Conservation (phyloP, 306 rosid genomes). For the Prunus mume region DNA sequence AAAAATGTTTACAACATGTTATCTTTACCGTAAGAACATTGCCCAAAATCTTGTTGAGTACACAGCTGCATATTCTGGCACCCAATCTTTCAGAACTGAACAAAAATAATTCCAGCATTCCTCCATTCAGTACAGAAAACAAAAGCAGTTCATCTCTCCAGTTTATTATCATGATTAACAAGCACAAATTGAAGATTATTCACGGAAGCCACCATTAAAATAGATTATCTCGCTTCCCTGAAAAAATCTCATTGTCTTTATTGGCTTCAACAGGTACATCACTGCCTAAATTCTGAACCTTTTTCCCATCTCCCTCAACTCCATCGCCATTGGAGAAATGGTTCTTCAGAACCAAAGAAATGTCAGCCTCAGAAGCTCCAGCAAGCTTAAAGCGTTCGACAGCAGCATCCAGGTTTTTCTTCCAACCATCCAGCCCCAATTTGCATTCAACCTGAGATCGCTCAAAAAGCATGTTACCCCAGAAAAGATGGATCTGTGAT, state of each 20-base stretch:
- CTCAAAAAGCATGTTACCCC: slow-evolving; percentile 98
- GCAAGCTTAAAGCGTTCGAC: slow-evolving; percentile 87
- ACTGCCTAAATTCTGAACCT: slow-evolving; percentile 27
- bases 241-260: slow-evolving; percentile 26
- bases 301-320: slow-evolving; percentile 52
- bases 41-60: slow-evolving; percentile 22
- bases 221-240: slow-evolving; percentile 22
- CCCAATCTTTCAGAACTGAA: slow-evolving; percentile 32
- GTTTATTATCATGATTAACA: slow-evolving; percentile 11
- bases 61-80: slow-evolving; percentile 31
- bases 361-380: slow-evolving; percentile 89
- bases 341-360: slow-evolving; percentile 77
- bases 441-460: slow-evolving; percentile 95
- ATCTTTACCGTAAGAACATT: slow-evolving; percentile 25
- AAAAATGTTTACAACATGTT: slow-evolving; percentile 37
- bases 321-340: slow-evolving; percentile 77
- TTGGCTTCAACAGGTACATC: slow-evolving; percentile 31
- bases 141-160: slow-evolving; percentile 29
- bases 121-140: slow-evolving; percentile 19
- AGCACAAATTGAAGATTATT: slow-evolving; percentile 12
- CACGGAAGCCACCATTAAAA: slow-evolving; percentile 23
- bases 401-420: slow-evolving; percentile 75
- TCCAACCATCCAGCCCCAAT: slow-evolving; percentile 71
- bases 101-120: slow-evolving; percentile 29
- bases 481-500: slow-evolving; percentile 94